These are phyloP conservation scores for Nothophytophthora sp. DNA, from an alignment of 352 stramenopile species.

Conservation along the genomic window DNA sequence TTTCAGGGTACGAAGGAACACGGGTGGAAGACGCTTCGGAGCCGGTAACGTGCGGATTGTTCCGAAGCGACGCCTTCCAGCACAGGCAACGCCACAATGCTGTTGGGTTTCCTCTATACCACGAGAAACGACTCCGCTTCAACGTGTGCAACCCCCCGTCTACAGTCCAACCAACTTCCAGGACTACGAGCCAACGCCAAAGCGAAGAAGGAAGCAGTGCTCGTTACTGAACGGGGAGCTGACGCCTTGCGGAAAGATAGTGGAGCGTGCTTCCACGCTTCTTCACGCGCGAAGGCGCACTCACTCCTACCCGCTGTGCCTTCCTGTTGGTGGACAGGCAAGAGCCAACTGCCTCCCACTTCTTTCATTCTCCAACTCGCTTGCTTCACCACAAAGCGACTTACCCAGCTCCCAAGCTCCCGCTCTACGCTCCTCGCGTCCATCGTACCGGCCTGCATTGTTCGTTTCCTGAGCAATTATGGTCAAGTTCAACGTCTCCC, in stretches of 20 bases:
- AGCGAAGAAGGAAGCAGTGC: too few relatives aligned
- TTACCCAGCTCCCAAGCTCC: conserved; percentile 18
- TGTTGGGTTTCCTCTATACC: too few relatives aligned
- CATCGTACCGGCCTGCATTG: neutral
- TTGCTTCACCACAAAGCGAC: conserved; percentile 23
- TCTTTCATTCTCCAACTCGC: conserved; percentile 31
- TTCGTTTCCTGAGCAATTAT: conserved; percentile 18
- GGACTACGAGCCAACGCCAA: too few relatives aligned
- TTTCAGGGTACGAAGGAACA: neutral
- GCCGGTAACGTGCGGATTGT: too few relatives aligned
- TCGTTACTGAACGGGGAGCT: too few relatives aligned
- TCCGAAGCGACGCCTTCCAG: too few relatives aligned
- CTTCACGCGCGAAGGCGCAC: neutral
- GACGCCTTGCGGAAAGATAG: neutral
- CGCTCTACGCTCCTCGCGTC: neutral
- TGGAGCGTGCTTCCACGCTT: conserved; percentile 2
- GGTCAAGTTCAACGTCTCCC: conserved; percentile 38
- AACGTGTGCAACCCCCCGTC: too few relatives aligned
- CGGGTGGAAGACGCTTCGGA: neutral
- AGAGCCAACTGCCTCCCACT: neutral
- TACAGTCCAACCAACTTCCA: too few relatives aligned
- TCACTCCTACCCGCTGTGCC: too few relatives aligned
- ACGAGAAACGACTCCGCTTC: too few relatives aligned
- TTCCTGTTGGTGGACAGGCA: too few relatives aligned
- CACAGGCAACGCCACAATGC: too few relatives aligned